A percentile compares a stretch with the other conserved stretches of the same genome.
Evolutionary conservation across 2,329 filamentous ascomycete genomes (phyloP).

Genomic region (Xylariaceae sp.): DNA sequence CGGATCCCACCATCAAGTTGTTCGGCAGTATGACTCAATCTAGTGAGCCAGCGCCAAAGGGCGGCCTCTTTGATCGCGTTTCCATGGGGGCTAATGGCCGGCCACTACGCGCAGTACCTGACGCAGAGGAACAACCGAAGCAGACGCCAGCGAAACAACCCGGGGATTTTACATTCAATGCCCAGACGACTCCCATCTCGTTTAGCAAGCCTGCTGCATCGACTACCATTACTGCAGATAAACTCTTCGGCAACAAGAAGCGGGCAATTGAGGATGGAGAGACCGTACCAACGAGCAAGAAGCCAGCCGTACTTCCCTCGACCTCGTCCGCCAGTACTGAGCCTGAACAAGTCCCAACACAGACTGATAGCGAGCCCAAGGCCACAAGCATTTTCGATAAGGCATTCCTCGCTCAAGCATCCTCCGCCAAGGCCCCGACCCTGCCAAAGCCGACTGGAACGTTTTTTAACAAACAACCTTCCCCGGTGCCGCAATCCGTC

Average conservation of each 20-base stretch:
- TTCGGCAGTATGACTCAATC: conserved; percentile 22
- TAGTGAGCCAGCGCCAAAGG: conserved; percentile 20
- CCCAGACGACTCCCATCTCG: conserved; percentile 29
- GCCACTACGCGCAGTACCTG: conserved; percentile 26
- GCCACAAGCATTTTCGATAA: conserved; percentile 15
- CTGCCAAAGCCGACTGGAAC: conserved; percentile 7
- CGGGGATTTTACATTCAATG: conserved; percentile 31
- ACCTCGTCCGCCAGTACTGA: neutral
- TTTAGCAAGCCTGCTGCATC: conserved; percentile 17
- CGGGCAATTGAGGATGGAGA: too few relatives aligned
- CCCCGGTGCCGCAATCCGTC: too few relatives aligned
- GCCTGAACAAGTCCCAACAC: conserved; percentile 9
- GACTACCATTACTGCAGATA: too few relatives aligned
- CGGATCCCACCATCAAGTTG: conserved; percentile 16
- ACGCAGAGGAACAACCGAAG: conserved; percentile 16
- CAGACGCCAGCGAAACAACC: conserved; percentile 29
- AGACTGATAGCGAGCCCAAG: conserved; percentile 1
- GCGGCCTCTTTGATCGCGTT: conserved; percentile 31
- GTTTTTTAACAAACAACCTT: too few relatives aligned
- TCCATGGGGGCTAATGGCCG: conserved; percentile 30
- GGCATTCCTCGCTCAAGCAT: conserved; percentile 12
- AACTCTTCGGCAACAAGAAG: too few relatives aligned
- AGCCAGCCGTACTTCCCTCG: too few relatives aligned
- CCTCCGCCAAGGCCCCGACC: conserved; percentile 11
- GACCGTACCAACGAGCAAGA: too few relatives aligned